Evolutionary conservation across 192 early-diverging fungal genomes (phyloP), one percentile per base, ranked within the genome.

Genomic region (Powellomyces hirtus): DNA sequence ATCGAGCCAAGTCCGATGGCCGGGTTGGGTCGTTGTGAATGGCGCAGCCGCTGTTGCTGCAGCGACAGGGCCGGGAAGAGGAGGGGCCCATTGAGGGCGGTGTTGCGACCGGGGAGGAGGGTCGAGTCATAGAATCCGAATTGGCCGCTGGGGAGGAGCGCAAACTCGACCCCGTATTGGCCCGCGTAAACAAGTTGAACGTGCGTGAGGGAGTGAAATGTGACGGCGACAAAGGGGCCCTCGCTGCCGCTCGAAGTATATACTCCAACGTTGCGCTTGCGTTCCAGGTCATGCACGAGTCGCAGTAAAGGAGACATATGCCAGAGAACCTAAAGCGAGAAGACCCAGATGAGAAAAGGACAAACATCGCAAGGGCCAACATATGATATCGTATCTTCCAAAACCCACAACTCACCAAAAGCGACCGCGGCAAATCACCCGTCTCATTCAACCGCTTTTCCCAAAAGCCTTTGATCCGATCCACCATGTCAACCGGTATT

Each of bases 151-250:
- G 22, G 38, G 20, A 59, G 42, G 24, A 69, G 22, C 0, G 29
- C 46, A 33, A 60, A 45, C 33, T 69, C 67, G 16, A 69, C 57
- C 27, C 57, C 58, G 44, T 69, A 60, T 18, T 20, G 22, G 5
- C 35, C 46, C 13, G 38, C 35, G 34, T 69, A 69, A 6, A 60
- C 20, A 20, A 69, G 56, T 31, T 59, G 55, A 5, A 69, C 38
- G 16, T 46, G 57, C 20, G 33, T 67, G 11, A 67, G 36, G 22
- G 30, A 33, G 2, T 58, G 50, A 3, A 67, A 52, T 22, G n/a
- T 42, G 5, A 58, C 7, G 10, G 37, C 30, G 11, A 57, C 40
- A 29, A 58, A 51, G 24, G 31, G 26, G 30, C 11, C 44, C 14
- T 40, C 65, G 29, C 31, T 31, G 5, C 53, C 53, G 16, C 1